Conservation (phyloP, 2,329 filamentous ascomycete species). For the Cladosporium sp. region DNA sequence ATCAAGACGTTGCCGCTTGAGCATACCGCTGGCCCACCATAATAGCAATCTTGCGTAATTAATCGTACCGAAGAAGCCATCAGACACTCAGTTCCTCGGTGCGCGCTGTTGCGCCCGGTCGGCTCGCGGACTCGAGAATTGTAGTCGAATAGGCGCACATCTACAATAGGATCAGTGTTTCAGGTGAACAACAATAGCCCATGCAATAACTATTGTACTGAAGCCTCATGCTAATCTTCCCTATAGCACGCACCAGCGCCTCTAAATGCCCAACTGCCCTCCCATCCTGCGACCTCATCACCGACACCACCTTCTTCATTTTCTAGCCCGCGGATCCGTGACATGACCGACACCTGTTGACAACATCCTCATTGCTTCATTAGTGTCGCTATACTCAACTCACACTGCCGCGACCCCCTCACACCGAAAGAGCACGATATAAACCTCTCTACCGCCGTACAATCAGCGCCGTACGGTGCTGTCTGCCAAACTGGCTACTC, state of each 20-base stretch:
- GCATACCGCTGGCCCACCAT: background rate
- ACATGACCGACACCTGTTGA: conserved; percentile 7
- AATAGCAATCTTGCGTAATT: background rate
- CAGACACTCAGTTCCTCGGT: background rate
- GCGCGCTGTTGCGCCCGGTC: conserved; percentile 14
- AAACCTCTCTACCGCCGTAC: background rate
- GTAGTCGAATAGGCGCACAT: conserved; percentile 2
- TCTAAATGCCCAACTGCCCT: conserved; percentile 3
- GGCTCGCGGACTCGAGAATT: conserved; percentile 12
- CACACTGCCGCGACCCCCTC: background rate
- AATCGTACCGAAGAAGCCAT: background rate
- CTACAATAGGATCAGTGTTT: conserved; percentile 12
- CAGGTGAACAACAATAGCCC: conserved; percentile 16
- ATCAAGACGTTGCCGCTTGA: background rate
- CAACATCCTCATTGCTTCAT: background rate
- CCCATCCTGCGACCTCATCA: background rate
- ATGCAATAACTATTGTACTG: conserved; percentile 11
- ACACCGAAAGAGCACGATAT: background rate
- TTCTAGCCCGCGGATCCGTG: background rate
- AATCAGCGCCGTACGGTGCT: conserved; percentile 12
- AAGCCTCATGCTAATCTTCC: conserved; percentile 1
- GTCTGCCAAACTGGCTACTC: conserved; percentile 15
- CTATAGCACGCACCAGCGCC: background rate
- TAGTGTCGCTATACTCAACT: background rate
- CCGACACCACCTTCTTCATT: background rate